Conservation (phyloP, 371 early-diverging fungal genomes). For the Paraphysoderma sedebokerense region DNA sequence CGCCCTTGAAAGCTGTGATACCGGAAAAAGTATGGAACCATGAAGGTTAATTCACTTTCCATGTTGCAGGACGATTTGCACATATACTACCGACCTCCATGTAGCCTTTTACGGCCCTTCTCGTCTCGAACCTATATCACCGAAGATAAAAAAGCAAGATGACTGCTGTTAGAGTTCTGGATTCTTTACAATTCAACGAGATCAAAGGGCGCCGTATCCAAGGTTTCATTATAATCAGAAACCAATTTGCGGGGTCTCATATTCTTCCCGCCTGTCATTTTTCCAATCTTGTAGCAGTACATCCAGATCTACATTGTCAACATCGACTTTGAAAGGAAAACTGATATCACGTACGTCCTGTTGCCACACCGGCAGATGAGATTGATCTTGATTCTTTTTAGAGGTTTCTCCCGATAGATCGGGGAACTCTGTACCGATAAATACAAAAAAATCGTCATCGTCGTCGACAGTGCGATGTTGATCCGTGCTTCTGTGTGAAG, state of each 20-base stretch:
- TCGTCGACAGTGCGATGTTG: too few species aligned
- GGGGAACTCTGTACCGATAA: conserved; percentile 29
- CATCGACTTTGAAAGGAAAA: too few species aligned
- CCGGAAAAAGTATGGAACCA: too few species aligned
- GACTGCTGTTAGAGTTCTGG: neutral
- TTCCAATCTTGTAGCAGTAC: neutral
- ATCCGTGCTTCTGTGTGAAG: too few species aligned
- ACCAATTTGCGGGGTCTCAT: neutral
- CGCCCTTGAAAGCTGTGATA: conserved; percentile 92
- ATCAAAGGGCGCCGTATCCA: neutral
- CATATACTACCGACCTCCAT: too few species aligned
- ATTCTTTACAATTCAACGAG: too few species aligned
- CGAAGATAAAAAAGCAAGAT: conserved; percentile 2
- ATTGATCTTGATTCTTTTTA: conserved; percentile 22
- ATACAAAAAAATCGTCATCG: conserved; percentile 18
- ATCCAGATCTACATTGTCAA: too few species aligned
- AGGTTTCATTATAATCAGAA: conserved; percentile 3
- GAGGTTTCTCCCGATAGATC: conserved; percentile 25
- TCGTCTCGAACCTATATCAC: conserved; percentile 61
- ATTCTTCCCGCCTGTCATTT: neutral
- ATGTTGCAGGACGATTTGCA: too few species aligned
- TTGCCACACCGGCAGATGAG: too few species aligned
- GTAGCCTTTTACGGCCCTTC: conserved; percentile 65
- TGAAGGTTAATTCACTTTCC: too few species aligned
- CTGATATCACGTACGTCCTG: too few species aligned